Percentiles rank a stretch among this genome's conserved stretches.
Conservation (phyloP, 1,284 basidiomycete species). For the Apiotrichum sp. region DNA sequence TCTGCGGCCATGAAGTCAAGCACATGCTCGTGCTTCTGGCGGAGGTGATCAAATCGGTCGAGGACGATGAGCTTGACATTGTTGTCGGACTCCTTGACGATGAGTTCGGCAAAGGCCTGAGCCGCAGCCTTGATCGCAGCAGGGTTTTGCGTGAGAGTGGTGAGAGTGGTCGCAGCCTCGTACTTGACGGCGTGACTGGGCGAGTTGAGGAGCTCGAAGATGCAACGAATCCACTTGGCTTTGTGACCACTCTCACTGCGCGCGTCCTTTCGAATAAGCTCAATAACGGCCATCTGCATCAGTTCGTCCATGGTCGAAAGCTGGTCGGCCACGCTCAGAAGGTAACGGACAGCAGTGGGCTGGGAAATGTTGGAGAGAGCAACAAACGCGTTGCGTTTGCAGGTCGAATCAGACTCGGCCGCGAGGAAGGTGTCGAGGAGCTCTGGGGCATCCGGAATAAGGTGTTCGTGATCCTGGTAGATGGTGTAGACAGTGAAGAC, state of each 20-base stretch:
- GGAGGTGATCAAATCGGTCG: slow-evolving; percentile 78
- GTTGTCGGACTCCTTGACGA: slow-evolving; percentile 95
- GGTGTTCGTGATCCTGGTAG: slow-evolving; percentile 86
- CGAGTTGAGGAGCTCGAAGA: slow-evolving; percentile 90
- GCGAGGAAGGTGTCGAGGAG: slow-evolving; percentile 94
- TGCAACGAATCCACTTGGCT: slow-evolving; percentile 85
- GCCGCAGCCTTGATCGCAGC: slow-evolving; percentile 95
- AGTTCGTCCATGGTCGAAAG: slow-evolving; percentile 82
- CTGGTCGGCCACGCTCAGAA: slow-evolving; percentile 76
- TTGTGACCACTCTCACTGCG: slow-evolving; percentile 72
- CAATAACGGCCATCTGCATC: slow-evolving; percentile 93
- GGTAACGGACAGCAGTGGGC: slow-evolving; percentile 85
- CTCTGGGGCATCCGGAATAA: slow-evolving; percentile 95
- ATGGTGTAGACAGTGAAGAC: slow-evolving; percentile 95
- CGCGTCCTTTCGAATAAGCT: slow-evolving; percentile 88
- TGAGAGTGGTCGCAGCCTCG: slow-evolving; percentile 92
- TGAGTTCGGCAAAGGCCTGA: slow-evolving; percentile 79
- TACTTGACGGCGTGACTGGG: slow-evolving; percentile 95
- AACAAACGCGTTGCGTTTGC: slow-evolving; percentile 95
- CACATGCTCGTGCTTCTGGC: slow-evolving; percentile 82
- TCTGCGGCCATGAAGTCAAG: slow-evolving; percentile 94
- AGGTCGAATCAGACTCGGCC: slow-evolving; percentile 94
- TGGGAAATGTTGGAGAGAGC: slow-evolving; percentile 86
- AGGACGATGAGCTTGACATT: slow-evolving; percentile 99
- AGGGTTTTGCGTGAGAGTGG: slow-evolving; percentile 89